phyloP scores from a whole-genome alignment of 2,329 filamentous ascomycete genomes.

The Cyphellophora attinorum region DNA sequence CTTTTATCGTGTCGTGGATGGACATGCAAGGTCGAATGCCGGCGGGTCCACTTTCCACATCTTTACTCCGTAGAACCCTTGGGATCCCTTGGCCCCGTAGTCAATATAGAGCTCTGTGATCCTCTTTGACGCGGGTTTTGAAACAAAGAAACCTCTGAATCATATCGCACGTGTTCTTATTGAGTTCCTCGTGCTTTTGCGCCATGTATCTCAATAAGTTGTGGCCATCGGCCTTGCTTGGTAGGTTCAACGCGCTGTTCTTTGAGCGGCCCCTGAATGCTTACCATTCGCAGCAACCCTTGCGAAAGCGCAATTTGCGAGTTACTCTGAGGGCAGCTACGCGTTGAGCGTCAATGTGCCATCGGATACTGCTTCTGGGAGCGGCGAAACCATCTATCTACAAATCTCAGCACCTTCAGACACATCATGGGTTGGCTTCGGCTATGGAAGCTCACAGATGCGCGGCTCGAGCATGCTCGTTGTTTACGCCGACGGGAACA shows the following conservation, averaged over 20 bases:
- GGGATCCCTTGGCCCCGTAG: no score
- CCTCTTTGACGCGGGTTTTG: no score
- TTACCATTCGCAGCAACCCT: conserved; percentile 7
- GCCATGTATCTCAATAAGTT: not conserved
- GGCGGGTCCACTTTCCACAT: no score
- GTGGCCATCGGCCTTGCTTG: not conserved
- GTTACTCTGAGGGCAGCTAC: conserved; percentile 7
- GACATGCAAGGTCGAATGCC: no score
- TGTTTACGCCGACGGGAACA: conserved; percentile 44
- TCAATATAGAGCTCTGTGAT: no score
- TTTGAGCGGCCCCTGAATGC: no score
- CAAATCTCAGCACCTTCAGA: conserved; percentile 45
- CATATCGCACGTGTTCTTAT: no score
- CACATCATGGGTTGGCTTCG: conserved; percentile 46
- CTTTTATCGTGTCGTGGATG: no score
- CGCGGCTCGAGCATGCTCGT: conserved; percentile 49
- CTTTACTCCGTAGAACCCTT: no score
- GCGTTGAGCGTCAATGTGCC: conserved; percentile 44
- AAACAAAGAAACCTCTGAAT: no score
- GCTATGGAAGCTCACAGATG: conserved; percentile 45
- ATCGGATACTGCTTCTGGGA: conserved; percentile 38
- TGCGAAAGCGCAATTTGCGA: conserved; percentile 15
- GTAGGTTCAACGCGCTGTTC: no score
- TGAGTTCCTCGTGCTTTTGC: no score
- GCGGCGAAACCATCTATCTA: conserved; percentile 48